Conservation (phyloP, 2,329 filamentous ascomycete genomes). For the Aureobasidium melanogenum region DNA sequence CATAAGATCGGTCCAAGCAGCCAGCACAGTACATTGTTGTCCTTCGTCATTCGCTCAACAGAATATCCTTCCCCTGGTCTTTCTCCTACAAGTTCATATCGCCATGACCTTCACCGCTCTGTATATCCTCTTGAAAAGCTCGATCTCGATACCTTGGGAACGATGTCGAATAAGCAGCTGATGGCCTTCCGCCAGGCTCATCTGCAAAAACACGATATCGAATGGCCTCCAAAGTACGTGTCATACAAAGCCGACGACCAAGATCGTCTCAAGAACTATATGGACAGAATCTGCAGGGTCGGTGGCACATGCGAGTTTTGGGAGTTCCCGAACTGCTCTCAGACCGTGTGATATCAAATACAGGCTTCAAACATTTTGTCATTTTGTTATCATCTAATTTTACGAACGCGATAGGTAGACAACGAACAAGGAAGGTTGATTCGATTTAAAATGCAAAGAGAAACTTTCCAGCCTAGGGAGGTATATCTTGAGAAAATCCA, state of each 20-base stretch:
- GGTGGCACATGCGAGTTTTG: neutral
- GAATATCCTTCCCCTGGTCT: neutral
- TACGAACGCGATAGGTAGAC: too few species aligned
- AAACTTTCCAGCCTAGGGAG: neutral
- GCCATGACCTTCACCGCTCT: neutral
- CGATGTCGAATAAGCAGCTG: neutral
- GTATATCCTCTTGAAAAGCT: neutral
- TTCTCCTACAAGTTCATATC: neutral
- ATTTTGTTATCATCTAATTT: too few species aligned
- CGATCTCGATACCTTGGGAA: neutral
- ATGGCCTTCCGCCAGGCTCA: neutral
- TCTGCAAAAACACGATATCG: neutral
- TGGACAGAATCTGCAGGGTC: neutral
- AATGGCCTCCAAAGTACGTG: neutral
- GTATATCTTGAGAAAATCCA: neutral
- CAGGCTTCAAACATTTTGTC: too few species aligned
- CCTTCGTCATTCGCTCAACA: neutral
- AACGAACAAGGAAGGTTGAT: too few species aligned
- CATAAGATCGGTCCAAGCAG: neutral
- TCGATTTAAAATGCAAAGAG: neutral
- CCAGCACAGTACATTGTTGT: neutral
- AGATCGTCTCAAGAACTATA: neutral
- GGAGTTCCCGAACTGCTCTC: neutral
- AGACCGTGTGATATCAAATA: too few species aligned
- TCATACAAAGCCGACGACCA: neutral